Percentiles rank a stretch among this genome's conserved stretches.
Conservation (phyloP, 1,284 basidiomycete genomes). For the Malassezia sp. region DNA sequence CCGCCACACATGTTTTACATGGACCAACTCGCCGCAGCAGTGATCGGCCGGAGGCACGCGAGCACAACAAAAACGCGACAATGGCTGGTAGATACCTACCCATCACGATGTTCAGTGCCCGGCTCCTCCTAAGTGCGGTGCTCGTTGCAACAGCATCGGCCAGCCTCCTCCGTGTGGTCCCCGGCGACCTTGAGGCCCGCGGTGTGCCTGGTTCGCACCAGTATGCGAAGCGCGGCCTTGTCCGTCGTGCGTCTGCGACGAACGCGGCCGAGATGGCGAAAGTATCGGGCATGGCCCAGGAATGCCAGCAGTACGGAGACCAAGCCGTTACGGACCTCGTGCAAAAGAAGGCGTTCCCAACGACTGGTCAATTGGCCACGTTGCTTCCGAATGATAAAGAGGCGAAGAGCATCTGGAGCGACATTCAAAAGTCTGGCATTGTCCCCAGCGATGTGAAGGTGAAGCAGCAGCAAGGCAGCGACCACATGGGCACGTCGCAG, state of each 20-base stretch:
- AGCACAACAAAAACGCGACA: not conserved
- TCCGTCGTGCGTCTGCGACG: not conserved
- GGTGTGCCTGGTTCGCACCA: not conserved
- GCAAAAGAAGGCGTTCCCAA: constrained; percentile 21
- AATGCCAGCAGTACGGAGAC: constrained; percentile 29
- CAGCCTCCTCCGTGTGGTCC: not conserved
- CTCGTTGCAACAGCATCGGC: not conserved
- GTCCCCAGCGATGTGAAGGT: constrained; percentile 40
- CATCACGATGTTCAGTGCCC: not conserved
- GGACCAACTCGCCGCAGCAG: not conserved
- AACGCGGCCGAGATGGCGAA: constrained; percentile 21
- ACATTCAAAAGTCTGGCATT: constrained; percentile 38
- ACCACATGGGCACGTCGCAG: not conserved
- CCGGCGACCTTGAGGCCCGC: not conserved
- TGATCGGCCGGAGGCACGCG: not conserved
- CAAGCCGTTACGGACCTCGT: constrained; percentile 25
- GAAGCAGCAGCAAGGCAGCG: not conserved
- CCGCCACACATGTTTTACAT: not conserved
- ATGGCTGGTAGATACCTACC: not conserved
- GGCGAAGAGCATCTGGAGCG: constrained; percentile 38
- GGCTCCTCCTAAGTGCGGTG: not conserved
- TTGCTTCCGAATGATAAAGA: constrained; percentile 47
- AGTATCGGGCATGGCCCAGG: constrained; percentile 15
- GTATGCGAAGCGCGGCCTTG: not conserved
- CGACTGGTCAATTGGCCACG: constrained; percentile 46